A percentile compares a stretch with the other conserved stretches of the same genome.
Evolutionary conservation across 169 alveolate genomes (phyloP).

Genomic region (Eimeria mitis): DNA sequence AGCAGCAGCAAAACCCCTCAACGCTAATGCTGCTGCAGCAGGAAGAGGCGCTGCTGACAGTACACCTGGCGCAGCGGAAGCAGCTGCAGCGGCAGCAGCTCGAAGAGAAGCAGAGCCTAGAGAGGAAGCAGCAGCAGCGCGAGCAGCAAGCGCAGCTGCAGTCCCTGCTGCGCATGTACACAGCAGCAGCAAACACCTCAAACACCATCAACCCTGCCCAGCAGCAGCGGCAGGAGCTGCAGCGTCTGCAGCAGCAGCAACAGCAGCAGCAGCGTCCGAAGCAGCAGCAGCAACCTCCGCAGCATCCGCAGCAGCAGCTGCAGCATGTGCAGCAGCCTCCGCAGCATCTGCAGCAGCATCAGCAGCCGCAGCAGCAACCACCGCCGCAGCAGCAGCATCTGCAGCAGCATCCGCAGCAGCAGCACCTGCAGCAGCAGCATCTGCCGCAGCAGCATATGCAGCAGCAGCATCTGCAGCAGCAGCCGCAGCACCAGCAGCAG

Average conservation of each 20-base stretch:
- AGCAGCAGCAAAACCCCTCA: no score
- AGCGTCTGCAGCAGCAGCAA: not conserved
- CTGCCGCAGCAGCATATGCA: slow-evolving; percentile 3
- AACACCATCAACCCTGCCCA: not conserved
- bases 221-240: not conserved
- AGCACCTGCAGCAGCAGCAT: no score
- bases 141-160: not conserved
- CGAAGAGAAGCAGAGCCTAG: not conserved
- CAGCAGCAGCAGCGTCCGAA: slow-evolving; percentile 26
- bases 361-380: no score
- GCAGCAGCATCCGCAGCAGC: no score
- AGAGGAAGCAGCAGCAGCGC: not conserved
- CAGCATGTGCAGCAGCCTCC: not conserved
- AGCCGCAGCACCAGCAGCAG: slow-evolving; percentile 9
- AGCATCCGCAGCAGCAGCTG: slow-evolving; percentile 48
- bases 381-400: no score
- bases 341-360: not conserved
- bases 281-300: slow-evolving; percentile 45
- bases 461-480: not conserved
- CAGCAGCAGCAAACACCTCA: not conserved
- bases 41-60: not conserved
- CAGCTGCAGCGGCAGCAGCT: slow-evolving; percentile 16
- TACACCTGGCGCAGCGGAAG: not conserved
- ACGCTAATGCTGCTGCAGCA: slow-evolving; percentile 3
- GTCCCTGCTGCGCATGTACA: not conserved